Percentiles rank a stretch among this genome's conserved stretches.
Conservation (phyloP, 345 rosid species). For the Boechera stricta region DNA sequence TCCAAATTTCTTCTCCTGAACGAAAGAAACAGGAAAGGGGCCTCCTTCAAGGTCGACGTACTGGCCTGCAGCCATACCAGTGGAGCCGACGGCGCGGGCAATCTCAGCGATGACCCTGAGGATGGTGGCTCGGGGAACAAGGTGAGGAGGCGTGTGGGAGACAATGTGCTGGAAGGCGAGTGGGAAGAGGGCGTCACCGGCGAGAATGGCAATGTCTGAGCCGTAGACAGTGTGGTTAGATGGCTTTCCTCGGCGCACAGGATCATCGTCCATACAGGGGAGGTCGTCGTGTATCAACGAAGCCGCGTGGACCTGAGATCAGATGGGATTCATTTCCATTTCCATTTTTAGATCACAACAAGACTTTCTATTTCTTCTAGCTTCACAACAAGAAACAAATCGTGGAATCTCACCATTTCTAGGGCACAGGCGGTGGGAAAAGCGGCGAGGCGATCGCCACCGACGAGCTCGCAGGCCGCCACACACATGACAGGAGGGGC, state of each 20-base stretch:
- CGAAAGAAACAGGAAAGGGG: constrained; percentile 60
- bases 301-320: constrained; percentile 66
- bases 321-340: neutral
- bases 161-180: constrained; percentile 93
- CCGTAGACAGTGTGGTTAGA: constrained; percentile 84
- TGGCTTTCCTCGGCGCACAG: constrained; percentile 83
- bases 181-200: constrained; percentile 97
- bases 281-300: constrained; percentile 94
- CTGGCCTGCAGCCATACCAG: constrained; percentile 98
- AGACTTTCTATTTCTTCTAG: neutral
- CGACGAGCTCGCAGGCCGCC: constrained; percentile 89
- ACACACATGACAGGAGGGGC: constrained; percentile 98
- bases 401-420: constrained; percentile 69
- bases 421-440: constrained; percentile 98
- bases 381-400: too few species aligned
- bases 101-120: constrained; percentile 87
- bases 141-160: constrained; percentile 65
- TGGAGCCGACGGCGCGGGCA: constrained; percentile 89
- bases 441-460: constrained; percentile 76
- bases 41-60: constrained; percentile 87
- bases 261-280: constrained; percentile 94
- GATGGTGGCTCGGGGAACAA: constrained; percentile 67
- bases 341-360: neutral
- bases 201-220: constrained; percentile 86
- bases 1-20: constrained; percentile 88